Evolutionary conservation across 2,329 filamentous ascomycete genomes (phyloP).

Genomic region (Zalaria obscura): DNA sequence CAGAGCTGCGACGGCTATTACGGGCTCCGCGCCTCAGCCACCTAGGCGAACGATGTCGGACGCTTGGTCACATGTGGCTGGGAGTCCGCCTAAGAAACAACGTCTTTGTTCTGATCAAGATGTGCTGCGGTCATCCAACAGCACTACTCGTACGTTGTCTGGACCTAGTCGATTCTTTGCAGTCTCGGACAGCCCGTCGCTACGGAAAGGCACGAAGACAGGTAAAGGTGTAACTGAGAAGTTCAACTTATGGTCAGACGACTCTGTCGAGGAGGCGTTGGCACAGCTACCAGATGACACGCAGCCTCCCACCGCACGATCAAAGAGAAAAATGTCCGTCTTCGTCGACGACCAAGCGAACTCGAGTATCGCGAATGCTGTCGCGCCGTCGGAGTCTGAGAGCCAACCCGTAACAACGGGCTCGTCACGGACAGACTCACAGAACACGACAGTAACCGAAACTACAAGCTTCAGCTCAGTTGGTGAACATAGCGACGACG

Average conservation of each 20-base stretch:
- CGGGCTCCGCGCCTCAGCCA: conserved; percentile 27
- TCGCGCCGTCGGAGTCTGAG: conserved; percentile 13
- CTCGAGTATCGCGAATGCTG: conserved; percentile 7
- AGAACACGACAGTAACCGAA: conserved; percentile 1
- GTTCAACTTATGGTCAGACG: conserved; percentile 34
- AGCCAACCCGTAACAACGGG: neutral
- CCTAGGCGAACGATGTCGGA: conserved; percentile 23
- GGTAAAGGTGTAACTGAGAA: conserved; percentile 18
- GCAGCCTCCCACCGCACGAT: neutral
- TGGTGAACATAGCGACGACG: neutral
- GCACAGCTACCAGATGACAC: conserved; percentile 18
- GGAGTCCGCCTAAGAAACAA: conserved; percentile 23
- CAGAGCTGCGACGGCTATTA: conserved; percentile 13
- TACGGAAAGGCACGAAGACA: conserved; percentile 18
- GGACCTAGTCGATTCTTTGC: conserved; percentile 33
- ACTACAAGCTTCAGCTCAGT: neutral
- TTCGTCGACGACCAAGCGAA: conserved; percentile 3
- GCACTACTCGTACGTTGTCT: conserved; percentile 9
- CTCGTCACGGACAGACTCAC: conserved; percentile 2
- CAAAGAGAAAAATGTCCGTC: conserved; percentile 6
- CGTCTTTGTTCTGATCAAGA: conserved; percentile 28
- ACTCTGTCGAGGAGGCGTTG: conserved; percentile 30
- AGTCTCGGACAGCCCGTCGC: conserved; percentile 23
- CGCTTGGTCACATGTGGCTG: conserved; percentile 12
- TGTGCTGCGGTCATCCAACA: conserved; percentile 11